These are phyloP conservation scores for Capillidium heterosporum DNA, from an alignment of 371 early-diverging fungal genomes.

Conservation along the genomic window DNA sequence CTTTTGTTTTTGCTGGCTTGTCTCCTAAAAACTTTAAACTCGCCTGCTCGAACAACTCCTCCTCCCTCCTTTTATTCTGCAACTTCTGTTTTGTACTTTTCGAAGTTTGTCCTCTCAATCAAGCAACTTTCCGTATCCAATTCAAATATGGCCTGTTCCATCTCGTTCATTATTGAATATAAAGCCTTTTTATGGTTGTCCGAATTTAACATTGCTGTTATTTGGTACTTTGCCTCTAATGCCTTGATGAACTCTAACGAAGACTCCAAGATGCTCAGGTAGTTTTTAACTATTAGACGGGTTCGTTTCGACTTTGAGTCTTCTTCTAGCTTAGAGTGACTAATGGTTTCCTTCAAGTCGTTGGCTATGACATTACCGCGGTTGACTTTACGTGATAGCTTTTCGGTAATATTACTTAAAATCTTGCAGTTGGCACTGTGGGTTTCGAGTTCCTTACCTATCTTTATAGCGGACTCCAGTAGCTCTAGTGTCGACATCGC, in stretches of 20 bases:
- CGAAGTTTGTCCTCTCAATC: neutral
- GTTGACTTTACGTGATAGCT: neutral
- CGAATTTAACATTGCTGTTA: neutral
- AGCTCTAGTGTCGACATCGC: neutral
- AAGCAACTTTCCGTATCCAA: neutral
- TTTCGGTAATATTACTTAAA: neutral
- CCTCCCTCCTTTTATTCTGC: neutral
- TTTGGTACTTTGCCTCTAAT: neutral
- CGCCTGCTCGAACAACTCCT: neutral
- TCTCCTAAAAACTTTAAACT: neutral
- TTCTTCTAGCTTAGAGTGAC: neutral
- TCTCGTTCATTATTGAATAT: neutral
- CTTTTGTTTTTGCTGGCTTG: neutral
- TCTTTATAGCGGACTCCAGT: neutral
- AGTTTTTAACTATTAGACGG: neutral
- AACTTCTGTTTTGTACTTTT: neutral
- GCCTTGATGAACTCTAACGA: neutral
- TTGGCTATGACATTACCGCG: neutral
- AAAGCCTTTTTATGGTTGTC: neutral
- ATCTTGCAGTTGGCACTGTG: neutral
- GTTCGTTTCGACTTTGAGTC: neutral
- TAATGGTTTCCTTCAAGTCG: neutral
- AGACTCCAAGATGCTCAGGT: neutral
- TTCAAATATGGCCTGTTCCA: slow-evolving; percentile 1
- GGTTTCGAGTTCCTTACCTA: neutral